Percentiles rank a stretch among this genome's conserved stretches.
Evolutionary conservation across 1,139 yeast genomes (phyloP).

Genomic region (Blastobotrys proliferans): DNA sequence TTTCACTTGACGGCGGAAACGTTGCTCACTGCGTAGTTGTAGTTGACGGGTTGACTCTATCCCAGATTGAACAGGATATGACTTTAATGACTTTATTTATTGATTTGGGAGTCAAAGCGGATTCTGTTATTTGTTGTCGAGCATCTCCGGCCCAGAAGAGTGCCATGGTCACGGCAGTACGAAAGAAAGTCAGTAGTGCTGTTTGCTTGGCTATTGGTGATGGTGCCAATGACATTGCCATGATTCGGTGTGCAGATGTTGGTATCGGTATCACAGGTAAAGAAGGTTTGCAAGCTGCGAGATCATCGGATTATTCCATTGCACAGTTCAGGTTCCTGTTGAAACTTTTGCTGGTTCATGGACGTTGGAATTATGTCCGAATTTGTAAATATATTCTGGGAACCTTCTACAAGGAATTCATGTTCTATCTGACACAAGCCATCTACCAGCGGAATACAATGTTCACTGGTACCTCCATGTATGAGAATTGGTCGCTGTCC

Average conservation of each 20-base stretch:
- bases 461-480: conserved; percentile 89
- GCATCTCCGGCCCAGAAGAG: conserved; percentile 98
- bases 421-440: conserved; percentile 85
- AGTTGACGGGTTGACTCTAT: conserved; percentile 82
- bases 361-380: conserved; percentile 89
- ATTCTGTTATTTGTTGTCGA: conserved; percentile 91
- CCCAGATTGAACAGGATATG: conserved; percentile 66
- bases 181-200: conserved; percentile 56
- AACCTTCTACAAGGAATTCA: conserved; percentile 89
- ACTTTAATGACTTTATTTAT: conserved; percentile 69
- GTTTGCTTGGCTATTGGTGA: conserved; percentile 98
- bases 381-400: conserved; percentile 89
- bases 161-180: conserved; percentile 72
- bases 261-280: conserved; percentile 97
- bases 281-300: conserved; percentile 95
- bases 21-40: conserved; percentile 94
- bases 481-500: conserved; percentile 93
- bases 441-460: conserved; percentile 81
- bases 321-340: conserved; percentile 87
- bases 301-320: conserved; percentile 91
- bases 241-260: conserved; percentile 98
- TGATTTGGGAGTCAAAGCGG: conserved; percentile 80
- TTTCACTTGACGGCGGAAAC: conserved; percentile 58
- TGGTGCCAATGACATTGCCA: conserved; percentile 98
- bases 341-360: conserved; percentile 85